Conservation (phyloP, 768 basidiomycete species). For the Nevesoporus exiguus region DNA sequence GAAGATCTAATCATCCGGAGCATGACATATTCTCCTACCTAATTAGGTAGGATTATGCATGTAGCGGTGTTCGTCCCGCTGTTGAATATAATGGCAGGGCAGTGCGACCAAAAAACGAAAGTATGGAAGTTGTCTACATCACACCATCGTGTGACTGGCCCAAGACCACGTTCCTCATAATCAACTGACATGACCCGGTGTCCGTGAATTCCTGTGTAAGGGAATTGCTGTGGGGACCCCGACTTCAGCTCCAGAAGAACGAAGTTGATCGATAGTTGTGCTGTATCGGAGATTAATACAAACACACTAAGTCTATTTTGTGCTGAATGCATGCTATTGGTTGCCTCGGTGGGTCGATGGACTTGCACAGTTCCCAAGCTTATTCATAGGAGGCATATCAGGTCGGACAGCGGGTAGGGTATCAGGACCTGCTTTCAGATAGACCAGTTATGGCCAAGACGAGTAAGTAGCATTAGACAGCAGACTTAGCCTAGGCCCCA, state of each 20-base stretch:
- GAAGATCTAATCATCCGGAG: background rate
- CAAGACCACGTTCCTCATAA: background rate
- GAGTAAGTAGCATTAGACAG: background rate
- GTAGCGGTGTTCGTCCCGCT: conserved; percentile 1
- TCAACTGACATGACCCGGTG: background rate
- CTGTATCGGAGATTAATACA: conserved; percentile 9
- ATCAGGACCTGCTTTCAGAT: no score
- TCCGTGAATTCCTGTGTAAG: conserved; percentile 12
- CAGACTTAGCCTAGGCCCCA: background rate
- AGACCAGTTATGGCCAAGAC: background rate
- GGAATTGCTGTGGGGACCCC: conserved; percentile 3
- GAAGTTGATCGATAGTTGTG: background rate
- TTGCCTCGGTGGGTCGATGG: background rate
- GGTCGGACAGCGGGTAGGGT: background rate
- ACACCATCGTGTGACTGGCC: background rate
- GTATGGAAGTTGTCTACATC: conserved; percentile 18
- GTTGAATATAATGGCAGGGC: conserved; percentile 6
- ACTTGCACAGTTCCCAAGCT: background rate
- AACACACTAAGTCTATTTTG: no score
- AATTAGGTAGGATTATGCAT: background rate
- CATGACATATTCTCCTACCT: background rate
- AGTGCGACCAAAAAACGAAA: conserved; percentile 3
- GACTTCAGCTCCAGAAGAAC: background rate
- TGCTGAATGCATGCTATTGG: background rate
- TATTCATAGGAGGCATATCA: background rate